Evolutionary conservation across 805 yeast genomes (phyloP).

Genomic region (Candida maesae): DNA sequence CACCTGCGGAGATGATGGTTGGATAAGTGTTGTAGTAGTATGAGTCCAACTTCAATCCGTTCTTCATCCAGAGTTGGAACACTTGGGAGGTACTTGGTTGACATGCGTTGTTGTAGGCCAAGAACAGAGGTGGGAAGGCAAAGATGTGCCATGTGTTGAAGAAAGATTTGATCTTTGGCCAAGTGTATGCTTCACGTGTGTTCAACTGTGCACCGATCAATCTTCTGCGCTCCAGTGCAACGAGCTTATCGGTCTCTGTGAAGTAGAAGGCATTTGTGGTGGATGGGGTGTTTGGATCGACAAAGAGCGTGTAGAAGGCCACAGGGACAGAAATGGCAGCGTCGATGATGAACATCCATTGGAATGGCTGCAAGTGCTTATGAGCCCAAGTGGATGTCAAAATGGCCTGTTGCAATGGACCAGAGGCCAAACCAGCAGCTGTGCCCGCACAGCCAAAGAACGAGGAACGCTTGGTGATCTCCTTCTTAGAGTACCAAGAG

Average conservation of each 20-base stretch:
- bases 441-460: constrained; percentile 32
- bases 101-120: constrained; percentile 19
- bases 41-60: constrained; percentile 31
- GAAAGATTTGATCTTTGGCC: constrained; percentile 35
- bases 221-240: constrained; percentile 46
- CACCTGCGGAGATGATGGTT: constrained; percentile 35
- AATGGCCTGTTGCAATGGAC: constrained; percentile 35
- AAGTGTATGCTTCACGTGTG: constrained; percentile 38
- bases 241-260: constrained; percentile 33
- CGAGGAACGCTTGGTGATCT: constrained; percentile 32
- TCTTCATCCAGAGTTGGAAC: constrained; percentile 43
- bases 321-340: constrained; percentile 39
- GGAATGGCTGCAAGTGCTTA: constrained; percentile 29
- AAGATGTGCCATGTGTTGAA: constrained; percentile 48
- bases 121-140: constrained; percentile 36
- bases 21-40: constrained; percentile 40
- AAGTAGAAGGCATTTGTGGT: constrained; percentile 40
- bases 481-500: constrained; percentile 34
- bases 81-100: constrained; percentile 39
- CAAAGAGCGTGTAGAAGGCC: constrained; percentile 38
- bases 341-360: constrained; percentile 44
- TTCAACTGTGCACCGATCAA: constrained; percentile 41
- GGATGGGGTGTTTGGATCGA: constrained; percentile 27
- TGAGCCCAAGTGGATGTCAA: constrained; percentile 21
- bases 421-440: constrained; percentile 28